Evolutionary conservation across 371 early-diverging fungal species (phyloP), one percentile per base, ranked within the genome.

Genomic region (Pancytospora philotis): DNA sequence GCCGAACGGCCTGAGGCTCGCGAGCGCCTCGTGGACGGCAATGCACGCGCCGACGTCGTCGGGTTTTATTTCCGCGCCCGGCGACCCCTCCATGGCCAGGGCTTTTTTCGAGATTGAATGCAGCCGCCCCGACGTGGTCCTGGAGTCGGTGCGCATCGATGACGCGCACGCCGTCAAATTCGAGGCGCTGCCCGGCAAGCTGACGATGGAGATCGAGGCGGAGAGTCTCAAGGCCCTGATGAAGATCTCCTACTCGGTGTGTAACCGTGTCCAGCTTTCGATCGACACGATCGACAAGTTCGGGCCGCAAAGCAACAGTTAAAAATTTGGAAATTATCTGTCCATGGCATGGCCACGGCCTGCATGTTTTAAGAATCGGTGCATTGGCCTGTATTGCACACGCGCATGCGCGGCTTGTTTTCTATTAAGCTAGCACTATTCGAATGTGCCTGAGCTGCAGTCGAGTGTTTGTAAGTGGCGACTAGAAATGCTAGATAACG

Each of bases 21-120:
- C 74, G 0, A 81, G 39, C 59, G 81, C 81, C 63, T 79, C 77
- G 35, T 77, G 30, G 22, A 81, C 77, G 66, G 79, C 28, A 34
- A 81, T 81, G 58, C 73, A 69, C 68, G 79, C 77, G 34, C 56
- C 41, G 19, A 67, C 22, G 69, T 80, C 80, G 25, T 61, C 59
- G 22, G 60, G 51, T 36, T 73, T 69, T 37, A 71, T 63, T 59
- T 72, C 78, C 66, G 67, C 70, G 3, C 56, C 50, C 19, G 6
- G 34, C 30, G 16, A 16, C 16, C 22, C 45, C 22, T 39, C 53
- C 66, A 65, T 65, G 66, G 57, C 6, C 6, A 65, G 41, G 2
- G 66, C 66, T 10, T 16, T 3, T 4, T 65, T 65, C 48, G 57
- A 63, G 56, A 63, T 65, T 4, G 36, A 65, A 62, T 65, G 66